Evolutionary conservation across 2,329 filamentous ascomycete genomes (phyloP), one percentile per base, ranked within the genome.

Genomic region (Daldinia sp.): DNA sequence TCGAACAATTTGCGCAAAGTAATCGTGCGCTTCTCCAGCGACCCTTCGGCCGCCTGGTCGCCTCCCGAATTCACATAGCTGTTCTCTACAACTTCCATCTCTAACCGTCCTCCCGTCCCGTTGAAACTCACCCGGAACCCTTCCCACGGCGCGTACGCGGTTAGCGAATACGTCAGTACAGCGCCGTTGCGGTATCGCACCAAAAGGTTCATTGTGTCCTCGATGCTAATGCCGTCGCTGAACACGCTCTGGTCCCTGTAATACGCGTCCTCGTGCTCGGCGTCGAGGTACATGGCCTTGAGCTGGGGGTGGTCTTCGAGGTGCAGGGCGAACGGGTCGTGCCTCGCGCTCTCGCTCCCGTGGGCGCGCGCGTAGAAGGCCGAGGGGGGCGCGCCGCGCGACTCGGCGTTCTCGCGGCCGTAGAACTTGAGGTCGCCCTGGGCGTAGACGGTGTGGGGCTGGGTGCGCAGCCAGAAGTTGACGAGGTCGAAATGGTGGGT

Each of bases 401-500:
- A 69, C 78, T 89, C 86, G 0, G 88, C 88, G 68, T 90, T 90
- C 69, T 89, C 87, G 18, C 83, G 81, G 4, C 88, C 88, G 74
- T 90, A 90, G 74, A 90, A 90, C 55, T 82, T 83, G 26, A 90
- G 79, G 66, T 86, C 87, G 0, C 87, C 88, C 69, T 87, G 83
- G 0, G 87, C 87, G 68, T 87, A 87, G 0, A 90, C 88, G 0
- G 85, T 87, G 54, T 82, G 78, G 0, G 88, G 88, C 6, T 82
- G 78, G 1, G 84, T 88, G 53, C 83, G 81, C 44, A 90, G 82
- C 88, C 88, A 90, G 74, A 89, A 90, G 73, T 89, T 88, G 61
- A 90, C 83, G 7, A 90, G 82, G 73, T 90, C 88, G 70, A 90
- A 89, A 74, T 90, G 88, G 67, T 90, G 88, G 4, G 87, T 90